phyloP scores from a whole-genome alignment of 1,284 basidiomycete genomes.

The Malassezia arunalokei region DNA sequence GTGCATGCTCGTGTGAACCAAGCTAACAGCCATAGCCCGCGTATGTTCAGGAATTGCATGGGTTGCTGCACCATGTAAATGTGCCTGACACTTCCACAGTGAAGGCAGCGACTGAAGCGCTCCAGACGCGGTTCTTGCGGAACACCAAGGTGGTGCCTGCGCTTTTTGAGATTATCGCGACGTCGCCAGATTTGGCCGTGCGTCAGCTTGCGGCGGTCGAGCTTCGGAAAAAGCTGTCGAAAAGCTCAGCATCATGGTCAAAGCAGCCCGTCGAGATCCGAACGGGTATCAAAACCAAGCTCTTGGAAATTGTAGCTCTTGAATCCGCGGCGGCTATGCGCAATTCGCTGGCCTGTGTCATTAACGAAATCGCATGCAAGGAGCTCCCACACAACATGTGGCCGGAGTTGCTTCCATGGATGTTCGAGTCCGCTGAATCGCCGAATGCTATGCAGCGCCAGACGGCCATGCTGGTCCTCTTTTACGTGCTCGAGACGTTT shows the following conservation, averaged over 20 bases:
- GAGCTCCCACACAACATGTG: slow-evolving; percentile 74
- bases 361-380: slow-evolving; percentile 81
- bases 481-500: slow-evolving; percentile 79
- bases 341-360: slow-evolving; percentile 69
- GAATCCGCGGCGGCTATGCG: slow-evolving; percentile 71
- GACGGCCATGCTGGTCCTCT: slow-evolving; percentile 81
- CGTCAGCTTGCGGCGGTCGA: slow-evolving; percentile 98
- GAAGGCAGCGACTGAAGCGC: slow-evolving; percentile 65
- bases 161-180: slow-evolving; percentile 74
- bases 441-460: slow-evolving; percentile 65
- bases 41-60: slow-evolving; percentile 38
- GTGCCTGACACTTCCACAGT: slow-evolving; percentile 43
- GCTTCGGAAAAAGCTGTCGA: slow-evolving; percentile 76
- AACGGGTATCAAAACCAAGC: slow-evolving; percentile 69
- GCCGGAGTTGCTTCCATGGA: slow-evolving; percentile 77
- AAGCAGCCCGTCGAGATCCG: slow-evolving; percentile 61
- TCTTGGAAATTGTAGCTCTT: slow-evolving; percentile 65
- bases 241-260: slow-evolving; percentile 72
- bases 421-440: slow-evolving; percentile 67
- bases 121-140: slow-evolving; percentile 60
- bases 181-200: slow-evolving; percentile 63
- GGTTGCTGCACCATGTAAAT: slow-evolving; percentile 40
- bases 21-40: slow-evolving; percentile 1
- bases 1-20: neutral
- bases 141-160: slow-evolving; percentile 78